Evolutionary conservation across 2,329 filamentous ascomycete genomes (phyloP).

Genomic region (Pseudonectria foliicola): DNA sequence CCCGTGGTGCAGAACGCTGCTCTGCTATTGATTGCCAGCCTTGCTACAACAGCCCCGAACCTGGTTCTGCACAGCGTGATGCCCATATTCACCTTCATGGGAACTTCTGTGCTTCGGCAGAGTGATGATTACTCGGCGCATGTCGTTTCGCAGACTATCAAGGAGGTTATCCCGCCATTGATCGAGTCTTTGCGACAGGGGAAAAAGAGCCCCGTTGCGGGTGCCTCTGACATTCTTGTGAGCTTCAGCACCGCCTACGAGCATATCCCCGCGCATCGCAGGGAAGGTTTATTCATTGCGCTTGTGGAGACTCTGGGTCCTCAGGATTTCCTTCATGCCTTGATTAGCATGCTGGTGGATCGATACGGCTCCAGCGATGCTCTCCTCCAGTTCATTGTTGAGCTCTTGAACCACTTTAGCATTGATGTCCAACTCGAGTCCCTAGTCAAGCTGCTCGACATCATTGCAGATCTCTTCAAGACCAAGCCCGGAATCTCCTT

Average conservation of each 20-base stretch:
- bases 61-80: conserved; percentile 94
- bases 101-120: conserved; percentile 80
- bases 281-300: conserved; percentile 75
- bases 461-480: conserved; percentile 69
- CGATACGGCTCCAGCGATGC: conserved; percentile 73
- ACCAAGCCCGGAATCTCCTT: conserved; percentile 68
- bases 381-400: conserved; percentile 66
- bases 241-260: conserved; percentile 97
- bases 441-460: conserved; percentile 66
- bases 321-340: conserved; percentile 79
- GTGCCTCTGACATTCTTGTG: conserved; percentile 81
- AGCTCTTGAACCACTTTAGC: conserved; percentile 65
- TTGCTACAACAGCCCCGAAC: conserved; percentile 84
- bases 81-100: conserved; percentile 99
- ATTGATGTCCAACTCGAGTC: conserved; percentile 72
- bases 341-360: conserved; percentile 85
- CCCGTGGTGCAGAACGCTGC: conserved; percentile 92
- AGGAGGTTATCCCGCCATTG: conserved; percentile 85
- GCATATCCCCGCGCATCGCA: conserved; percentile 83
- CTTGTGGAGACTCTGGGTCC: conserved; percentile 79
- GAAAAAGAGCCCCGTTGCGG: conserved; percentile 68
- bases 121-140: conserved; percentile 96
- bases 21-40: conserved; percentile 75
- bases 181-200: conserved; percentile 79
- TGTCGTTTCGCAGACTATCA: conserved; percentile 91